These are phyloP conservation scores for Iberis pinnata DNA, from an alignment of 345 rosid genomes.

Conservation along the genomic window DNA sequence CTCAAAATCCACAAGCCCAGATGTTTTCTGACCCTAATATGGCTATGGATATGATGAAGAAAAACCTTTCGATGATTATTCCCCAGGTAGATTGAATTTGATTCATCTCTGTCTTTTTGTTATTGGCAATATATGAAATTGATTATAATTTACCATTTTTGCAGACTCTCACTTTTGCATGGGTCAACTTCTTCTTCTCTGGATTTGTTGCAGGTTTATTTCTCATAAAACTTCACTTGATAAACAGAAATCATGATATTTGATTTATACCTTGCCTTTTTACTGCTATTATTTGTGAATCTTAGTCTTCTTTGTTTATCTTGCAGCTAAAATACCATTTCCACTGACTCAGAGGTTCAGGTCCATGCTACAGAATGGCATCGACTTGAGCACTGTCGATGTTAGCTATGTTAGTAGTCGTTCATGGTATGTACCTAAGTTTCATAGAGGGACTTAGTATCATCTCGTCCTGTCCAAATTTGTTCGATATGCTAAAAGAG, in stretches of 20 bases:
- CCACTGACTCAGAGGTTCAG: slow-evolving; percentile 98
- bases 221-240: neutral
- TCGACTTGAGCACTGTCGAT: slow-evolving; percentile 96
- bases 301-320: neutral
- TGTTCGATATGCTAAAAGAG: slow-evolving; percentile 1
- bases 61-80: slow-evolving; percentile 94
- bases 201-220: slow-evolving; percentile 92
- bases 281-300: neutral
- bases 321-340: slow-evolving; percentile 90
- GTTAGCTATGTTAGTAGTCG: slow-evolving; percentile 99
- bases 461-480: slow-evolving; percentile 1
- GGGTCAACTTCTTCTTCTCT: slow-evolving; percentile 99
- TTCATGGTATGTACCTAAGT: slow-evolving; percentile 57
- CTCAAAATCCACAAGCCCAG: slow-evolving; percentile 82
- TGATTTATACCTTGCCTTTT: neutral
- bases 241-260: neutral
- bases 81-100: slow-evolving; percentile 64
- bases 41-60: slow-evolving; percentile 99
- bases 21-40: slow-evolving; percentile 99
- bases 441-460: neutral
- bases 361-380: slow-evolving; percentile 97
- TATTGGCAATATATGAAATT: slow-evolving; percentile 12
- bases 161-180: slow-evolving; percentile 96
- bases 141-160: slow-evolving; percentile 32
- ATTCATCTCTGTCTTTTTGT: neutral